These are phyloP conservation scores for Chaetoceros tenuissimus DNA, from an alignment of 108 stramenopile genomes.

Conservation along the genomic window DNA sequence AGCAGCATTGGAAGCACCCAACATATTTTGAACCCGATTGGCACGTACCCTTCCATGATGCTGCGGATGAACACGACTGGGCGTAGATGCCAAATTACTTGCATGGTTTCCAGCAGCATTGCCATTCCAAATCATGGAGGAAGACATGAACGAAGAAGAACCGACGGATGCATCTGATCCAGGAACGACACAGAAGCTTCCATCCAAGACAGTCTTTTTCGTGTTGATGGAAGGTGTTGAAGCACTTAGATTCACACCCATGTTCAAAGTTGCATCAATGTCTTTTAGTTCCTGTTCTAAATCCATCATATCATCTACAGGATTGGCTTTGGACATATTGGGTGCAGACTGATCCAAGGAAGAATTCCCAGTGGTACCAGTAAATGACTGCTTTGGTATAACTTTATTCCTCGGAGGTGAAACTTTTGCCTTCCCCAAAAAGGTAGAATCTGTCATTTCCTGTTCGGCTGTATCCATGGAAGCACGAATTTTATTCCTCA, in stretches of 20 bases:
- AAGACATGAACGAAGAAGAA: constrained; percentile 53
- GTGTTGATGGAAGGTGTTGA: constrained; percentile 33
- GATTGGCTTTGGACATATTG: constrained; percentile 8
- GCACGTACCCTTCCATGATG: constrained; percentile 51
- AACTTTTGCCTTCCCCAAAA: constrained; percentile 43
- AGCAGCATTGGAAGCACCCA: constrained; percentile 14
- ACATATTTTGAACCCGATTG: constrained; percentile 65
- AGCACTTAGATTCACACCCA: constrained; percentile 61
- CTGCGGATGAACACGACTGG: constrained; percentile 2
- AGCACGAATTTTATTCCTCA: constrained; percentile 68
- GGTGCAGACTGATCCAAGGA: not conserved
- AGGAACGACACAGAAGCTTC: constrained; percentile 80
- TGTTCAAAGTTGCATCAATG: constrained; percentile 75
- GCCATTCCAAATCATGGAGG: constrained; percentile 40
- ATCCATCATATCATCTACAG: constrained; percentile 59
- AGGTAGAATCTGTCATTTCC: constrained; percentile 76
- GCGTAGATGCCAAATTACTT: not conserved
- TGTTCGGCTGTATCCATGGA: constrained; percentile 47
- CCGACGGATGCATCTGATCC: constrained; percentile 17
- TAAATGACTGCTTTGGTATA: not conserved
- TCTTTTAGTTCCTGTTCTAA: constrained; percentile 70
- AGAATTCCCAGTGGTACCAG: not conserved
- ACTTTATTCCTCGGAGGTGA: not conserved
- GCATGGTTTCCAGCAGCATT: constrained; percentile 12
- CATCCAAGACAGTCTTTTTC: constrained; percentile 33